Base-by-base conservation (phyloP, 1,139 yeast genomes). In the Lodderomyces pseudojiufengensis region DNA sequence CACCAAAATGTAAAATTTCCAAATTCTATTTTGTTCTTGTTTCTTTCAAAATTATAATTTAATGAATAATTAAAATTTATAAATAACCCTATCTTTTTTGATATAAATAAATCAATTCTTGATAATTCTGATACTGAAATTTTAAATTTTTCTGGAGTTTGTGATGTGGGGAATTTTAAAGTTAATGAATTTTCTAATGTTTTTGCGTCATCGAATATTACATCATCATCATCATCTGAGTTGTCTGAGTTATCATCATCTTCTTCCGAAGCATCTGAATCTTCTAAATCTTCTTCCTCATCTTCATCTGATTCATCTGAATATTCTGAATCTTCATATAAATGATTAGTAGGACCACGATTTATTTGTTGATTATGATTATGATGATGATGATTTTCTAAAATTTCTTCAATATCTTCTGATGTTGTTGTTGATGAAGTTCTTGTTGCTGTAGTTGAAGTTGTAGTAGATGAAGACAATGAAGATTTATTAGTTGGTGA, bases 1-100 rank as follows among this genome's bases (percentile, higher is more conserved):
- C 76, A 84, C 92, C 92, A 84, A 51, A 84, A 84, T 25, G 79
- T 72, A 54, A 82, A 81, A 40, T 79, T 77, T 36, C 73, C 65
- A 64, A 63, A 51, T 60, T 65, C 54, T 45, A 66, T 57, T 60
- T 64, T 39, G 41, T 59, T 59, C 47, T 59, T 57, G 50, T 73
- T 73, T 33, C 53, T 54, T 29, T 63, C 65, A 53, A 61, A 73
- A 47, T 74, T 70, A 30, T 51, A 57, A 36, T 67, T 63, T 30
- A 69, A 50, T 18, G 70, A 59, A 43, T 57, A 59, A 46, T 67
- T 72, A 39, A 64, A 62, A 49, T 70, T 55, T 24, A 70, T 66
- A 29, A 60, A 55, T 27, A 70, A 55, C 3, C 76, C 76, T 21
- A 70, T 56, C 25, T 68, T 49, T 23, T 53, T 50, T 39, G 68